Percentiles rank a stretch among this genome's conserved stretches.
These are phyloP conservation scores for Blastobotrys buckinghamii DNA, from an alignment of 1,139 yeast species.

Conservation along the genomic window DNA sequence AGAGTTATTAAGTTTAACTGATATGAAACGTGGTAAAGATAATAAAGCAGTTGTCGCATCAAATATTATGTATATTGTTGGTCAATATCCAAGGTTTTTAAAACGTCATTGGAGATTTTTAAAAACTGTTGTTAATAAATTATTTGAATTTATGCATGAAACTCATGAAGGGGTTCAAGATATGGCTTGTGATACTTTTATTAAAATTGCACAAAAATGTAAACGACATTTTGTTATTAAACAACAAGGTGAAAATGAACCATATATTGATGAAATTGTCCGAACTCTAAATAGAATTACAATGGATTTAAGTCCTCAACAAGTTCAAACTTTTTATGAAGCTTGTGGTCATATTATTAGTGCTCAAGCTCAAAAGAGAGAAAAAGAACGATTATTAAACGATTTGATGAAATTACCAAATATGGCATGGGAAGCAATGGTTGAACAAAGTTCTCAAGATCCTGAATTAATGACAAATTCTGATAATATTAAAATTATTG, in stretches of 20 bases:
- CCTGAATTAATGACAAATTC: conserved; percentile 78
- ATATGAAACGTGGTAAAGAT: conserved; percentile 94
- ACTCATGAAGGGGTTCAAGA: conserved; percentile 99
- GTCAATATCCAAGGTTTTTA: conserved; percentile 95
- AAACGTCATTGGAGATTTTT: conserved; percentile 98
- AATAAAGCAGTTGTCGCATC: conserved; percentile 99
- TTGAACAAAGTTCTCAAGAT: conserved; percentile 80
- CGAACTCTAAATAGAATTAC: conserved; percentile 78
- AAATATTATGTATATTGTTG: conserved; percentile 97
- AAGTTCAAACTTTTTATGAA: conserved; percentile 94
- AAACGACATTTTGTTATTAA: conserved; percentile 88
- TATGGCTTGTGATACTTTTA: conserved; percentile 99
- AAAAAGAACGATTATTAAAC: conserved; percentile 64
- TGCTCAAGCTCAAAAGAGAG: conserved; percentile 62
- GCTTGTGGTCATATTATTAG: conserved; percentile 94
- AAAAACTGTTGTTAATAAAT: conserved; percentile 89
- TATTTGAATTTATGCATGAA: conserved; percentile 98
- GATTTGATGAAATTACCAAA: conserved; percentile 90
- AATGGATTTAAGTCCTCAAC: conserved; percentile 92
- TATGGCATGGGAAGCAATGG: conserved; percentile 88
- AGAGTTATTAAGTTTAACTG: conserved; percentile 85
- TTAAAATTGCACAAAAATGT: conserved; percentile 91
- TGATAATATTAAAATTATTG: conserved; percentile 87
- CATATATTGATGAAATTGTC: conserved; percentile 88
- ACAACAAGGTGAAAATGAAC: conserved; percentile 84